Percentiles rank a stretch among this genome's conserved stretches.
Conservation (phyloP, 2,329 filamentous ascomycete species). For the Elsinoe australis region DNA sequence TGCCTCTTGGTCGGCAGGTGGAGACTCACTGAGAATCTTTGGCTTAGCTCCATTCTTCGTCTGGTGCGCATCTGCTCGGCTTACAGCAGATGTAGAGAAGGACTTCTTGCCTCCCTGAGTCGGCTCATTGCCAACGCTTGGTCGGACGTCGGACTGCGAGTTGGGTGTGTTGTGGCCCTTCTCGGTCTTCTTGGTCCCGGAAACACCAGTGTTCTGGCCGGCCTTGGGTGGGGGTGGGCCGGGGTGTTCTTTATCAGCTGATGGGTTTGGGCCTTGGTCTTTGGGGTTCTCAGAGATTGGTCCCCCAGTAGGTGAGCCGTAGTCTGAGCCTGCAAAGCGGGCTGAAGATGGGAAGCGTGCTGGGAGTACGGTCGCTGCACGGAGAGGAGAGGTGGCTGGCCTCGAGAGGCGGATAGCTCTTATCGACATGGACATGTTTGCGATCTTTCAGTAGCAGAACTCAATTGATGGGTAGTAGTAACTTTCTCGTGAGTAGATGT, state of each 20-base stretch:
- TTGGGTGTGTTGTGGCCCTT: slow-evolving; percentile 22
- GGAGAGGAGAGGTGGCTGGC: slow-evolving; percentile 18
- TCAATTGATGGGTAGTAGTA: no score
- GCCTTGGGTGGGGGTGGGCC: slow-evolving; percentile 39
- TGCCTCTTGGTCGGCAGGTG: slow-evolving; percentile 29
- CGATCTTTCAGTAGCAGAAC: no score
- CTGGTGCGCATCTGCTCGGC: slow-evolving; percentile 15
- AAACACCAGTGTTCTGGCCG: slow-evolving; percentile 30
- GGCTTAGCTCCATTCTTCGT: slow-evolving; percentile 34
- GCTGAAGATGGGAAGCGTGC: slow-evolving; percentile 25
- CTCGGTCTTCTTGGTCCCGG: slow-evolving; percentile 24
- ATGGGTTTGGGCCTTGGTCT: slow-evolving; percentile 35
- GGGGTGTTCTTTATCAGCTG: slow-evolving; percentile 38
- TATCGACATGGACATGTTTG: slow-evolving; percentile 7
- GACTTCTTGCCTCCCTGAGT: slow-evolving; percentile 15
- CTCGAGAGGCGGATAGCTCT: slow-evolving; percentile 19
- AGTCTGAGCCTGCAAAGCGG: slow-evolving; percentile 35
- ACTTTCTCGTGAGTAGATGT: no score
- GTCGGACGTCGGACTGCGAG: slow-evolving; percentile 10
- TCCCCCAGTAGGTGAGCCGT: slow-evolving; percentile 38
- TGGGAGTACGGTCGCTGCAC: slow-evolving; percentile 20
- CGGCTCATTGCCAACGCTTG: slow-evolving; percentile 7
- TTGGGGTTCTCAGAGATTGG: slow-evolving; percentile 37
- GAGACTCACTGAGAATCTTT: slow-evolving; percentile 35
- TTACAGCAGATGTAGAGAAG: slow-evolving; percentile 14